Percentiles rank a stretch among this genome's conserved stretches.
phyloP scores from a whole-genome alignment of 257 asterid species.

The Petunia axillaris region DNA sequence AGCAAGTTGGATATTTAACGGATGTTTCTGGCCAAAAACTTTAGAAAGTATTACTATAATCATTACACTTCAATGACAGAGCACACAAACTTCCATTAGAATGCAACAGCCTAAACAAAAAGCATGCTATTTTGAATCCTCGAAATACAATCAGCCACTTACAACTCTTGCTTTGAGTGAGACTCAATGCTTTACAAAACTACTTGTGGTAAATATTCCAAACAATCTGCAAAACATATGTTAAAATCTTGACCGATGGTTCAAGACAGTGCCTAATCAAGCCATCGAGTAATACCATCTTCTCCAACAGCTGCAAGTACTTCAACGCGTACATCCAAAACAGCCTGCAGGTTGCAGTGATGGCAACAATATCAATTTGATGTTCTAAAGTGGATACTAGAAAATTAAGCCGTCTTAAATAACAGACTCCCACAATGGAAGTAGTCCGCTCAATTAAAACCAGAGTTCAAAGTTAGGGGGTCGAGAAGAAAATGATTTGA shows the following conservation, averaged over 20 bases:
- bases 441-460: neutral
- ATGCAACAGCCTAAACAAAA: neutral
- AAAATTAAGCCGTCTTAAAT: neutral
- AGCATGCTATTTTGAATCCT: neutral
- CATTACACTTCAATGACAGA: neutral
- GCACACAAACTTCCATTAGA: constrained; percentile 11
- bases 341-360: constrained; percentile 59
- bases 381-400: neutral
- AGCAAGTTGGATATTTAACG: no score
- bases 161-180: constrained; percentile 22
- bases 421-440: neutral
- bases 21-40: no score
- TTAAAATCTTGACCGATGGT: constrained; percentile 9
- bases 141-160: constrained; percentile 21
- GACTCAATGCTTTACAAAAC: constrained; percentile 26
- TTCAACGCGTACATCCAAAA: constrained; percentile 82
- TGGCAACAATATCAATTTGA: neutral
- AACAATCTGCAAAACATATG: neutral
- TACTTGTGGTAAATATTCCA: constrained; percentile 26
- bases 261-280: constrained; percentile 53
- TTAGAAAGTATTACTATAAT: neutral
- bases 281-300: constrained; percentile 98
- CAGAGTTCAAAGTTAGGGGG: neutral
- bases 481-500: neutral
- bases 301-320: constrained; percentile 90